Evolutionary conservation across 441 rosid species (phyloP).

Genomic region (Erysimum cheiri): DNA sequence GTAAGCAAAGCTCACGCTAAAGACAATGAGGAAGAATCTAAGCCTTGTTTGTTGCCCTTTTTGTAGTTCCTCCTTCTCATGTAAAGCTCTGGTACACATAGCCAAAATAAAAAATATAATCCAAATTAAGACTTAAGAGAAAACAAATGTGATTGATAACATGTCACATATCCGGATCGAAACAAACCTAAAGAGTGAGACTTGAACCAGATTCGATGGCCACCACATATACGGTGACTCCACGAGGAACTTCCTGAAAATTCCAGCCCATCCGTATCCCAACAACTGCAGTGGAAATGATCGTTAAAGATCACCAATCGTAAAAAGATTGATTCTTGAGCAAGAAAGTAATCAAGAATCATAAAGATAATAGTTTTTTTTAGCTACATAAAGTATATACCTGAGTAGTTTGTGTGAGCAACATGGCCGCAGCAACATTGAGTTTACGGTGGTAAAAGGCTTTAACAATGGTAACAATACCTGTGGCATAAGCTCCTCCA

Average conservation of each 20-base stretch:
- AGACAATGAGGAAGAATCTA: conserved; percentile 68
- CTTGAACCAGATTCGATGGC: conserved; percentile 79
- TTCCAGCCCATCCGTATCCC: conserved; percentile 93
- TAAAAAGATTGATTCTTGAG: too few relatives aligned
- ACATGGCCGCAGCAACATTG: conserved; percentile 58
- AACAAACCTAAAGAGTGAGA: conserved; percentile 71
- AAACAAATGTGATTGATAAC: not conserved
- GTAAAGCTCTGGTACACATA: conserved; percentile 67
- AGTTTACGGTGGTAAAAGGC: conserved; percentile 64
- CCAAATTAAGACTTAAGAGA: not conserved
- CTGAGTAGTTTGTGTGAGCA: conserved; percentile 85
- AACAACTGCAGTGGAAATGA: conserved; percentile 73
- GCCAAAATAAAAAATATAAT: not conserved
- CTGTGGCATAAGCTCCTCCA: conserved; percentile 61
- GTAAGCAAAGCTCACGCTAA: conserved; percentile 72
- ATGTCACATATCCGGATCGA: not conserved
- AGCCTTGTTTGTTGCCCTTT: conserved; percentile 65
- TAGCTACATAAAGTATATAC: conserved; percentile 40
- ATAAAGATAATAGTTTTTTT: not conserved
- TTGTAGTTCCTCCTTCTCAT: conserved; percentile 64
- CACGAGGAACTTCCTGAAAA: conserved; percentile 72
- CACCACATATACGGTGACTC: conserved; percentile 97
- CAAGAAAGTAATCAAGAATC: not conserved
- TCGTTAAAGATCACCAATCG: too few relatives aligned
- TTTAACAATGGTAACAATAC: conserved; percentile 61